Conservation (phyloP, 306 rosid species). For the Spatholobus suberectus region DNA sequence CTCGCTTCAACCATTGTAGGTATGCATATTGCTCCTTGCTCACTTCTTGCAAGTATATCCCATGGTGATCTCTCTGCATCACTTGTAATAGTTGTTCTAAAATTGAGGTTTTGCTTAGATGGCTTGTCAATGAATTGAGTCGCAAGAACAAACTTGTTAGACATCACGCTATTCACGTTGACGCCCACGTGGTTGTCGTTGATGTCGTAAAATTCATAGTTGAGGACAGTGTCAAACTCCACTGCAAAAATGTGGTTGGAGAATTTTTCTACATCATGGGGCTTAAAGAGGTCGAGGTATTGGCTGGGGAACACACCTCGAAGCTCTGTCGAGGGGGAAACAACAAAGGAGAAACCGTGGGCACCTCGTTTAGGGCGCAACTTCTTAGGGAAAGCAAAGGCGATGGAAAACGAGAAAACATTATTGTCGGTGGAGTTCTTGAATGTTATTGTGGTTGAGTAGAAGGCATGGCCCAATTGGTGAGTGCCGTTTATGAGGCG, state of each 20-base stretch:
- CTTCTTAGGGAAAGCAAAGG: slow-evolving; percentile 33
- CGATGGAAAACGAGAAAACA: slow-evolving; percentile 35
- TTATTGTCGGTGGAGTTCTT: slow-evolving; percentile 25
- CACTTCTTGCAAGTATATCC: too few relatives aligned
- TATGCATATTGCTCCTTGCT: too few relatives aligned
- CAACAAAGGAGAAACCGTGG: slow-evolving; percentile 40
- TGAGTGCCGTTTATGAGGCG: slow-evolving; percentile 18
- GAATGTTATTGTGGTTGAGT: slow-evolving; percentile 32
- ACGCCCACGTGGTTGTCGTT: slow-evolving; percentile 56
- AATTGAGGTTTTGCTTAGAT: slow-evolving; percentile 16
- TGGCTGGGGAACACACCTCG: not conserved
- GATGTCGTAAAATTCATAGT: slow-evolving; percentile 39
- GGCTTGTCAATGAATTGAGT: not conserved
- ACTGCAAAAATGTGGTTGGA: slow-evolving; percentile 48
- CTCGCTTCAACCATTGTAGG: too few relatives aligned
- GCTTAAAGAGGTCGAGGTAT: slow-evolving; percentile 46
- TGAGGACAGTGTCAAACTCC: slow-evolving; percentile 48
- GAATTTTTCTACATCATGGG: slow-evolving; percentile 36
- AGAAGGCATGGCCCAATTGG: slow-evolving; percentile 22
- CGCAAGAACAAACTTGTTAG: slow-evolving; percentile 40
- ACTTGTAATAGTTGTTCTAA: too few relatives aligned
- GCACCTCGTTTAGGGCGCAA: slow-evolving; percentile 6
- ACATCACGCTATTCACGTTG: slow-evolving; percentile 39
- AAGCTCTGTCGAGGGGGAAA: slow-evolving; percentile 17
- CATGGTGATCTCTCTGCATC: too few relatives aligned